phyloP scores from a whole-genome alignment of 2,329 filamentous ascomycete species.

The Curvularia hawaiiensis region DNA sequence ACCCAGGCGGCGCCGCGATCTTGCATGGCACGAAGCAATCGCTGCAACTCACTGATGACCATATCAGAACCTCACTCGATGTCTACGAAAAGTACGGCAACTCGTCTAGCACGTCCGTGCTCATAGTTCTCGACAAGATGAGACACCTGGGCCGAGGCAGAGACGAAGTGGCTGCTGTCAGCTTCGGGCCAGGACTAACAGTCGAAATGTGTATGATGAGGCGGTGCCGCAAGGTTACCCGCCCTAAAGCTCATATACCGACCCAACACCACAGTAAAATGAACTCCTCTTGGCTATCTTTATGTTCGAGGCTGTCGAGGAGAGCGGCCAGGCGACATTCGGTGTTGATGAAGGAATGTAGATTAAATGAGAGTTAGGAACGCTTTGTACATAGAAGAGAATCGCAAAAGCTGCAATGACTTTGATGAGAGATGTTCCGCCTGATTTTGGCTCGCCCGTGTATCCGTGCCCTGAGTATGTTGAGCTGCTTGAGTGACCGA shows the following conservation, averaged over 20 bases:
- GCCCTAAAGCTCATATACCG: background rate
- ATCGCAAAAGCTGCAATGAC: background rate
- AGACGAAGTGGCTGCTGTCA: constrained; percentile 69
- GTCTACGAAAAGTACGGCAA: constrained; percentile 73
- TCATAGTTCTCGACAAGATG: constrained; percentile 68
- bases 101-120: constrained; percentile 69
- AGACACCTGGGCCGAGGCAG: constrained; percentile 51
- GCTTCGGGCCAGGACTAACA: constrained; percentile 71
- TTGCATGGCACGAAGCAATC: constrained; percentile 65
- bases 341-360: background rate
- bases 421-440: background rate
- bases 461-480: background rate
- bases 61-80: constrained; percentile 72
- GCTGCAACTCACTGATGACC: constrained; percentile 64
- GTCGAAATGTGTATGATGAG: constrained; percentile 72
- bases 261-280: background rate
- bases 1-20: constrained; percentile 71
- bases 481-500: background rate
- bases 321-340: background rate
- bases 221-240: constrained; percentile 35
- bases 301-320: constrained; percentile 2
- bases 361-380: background rate
- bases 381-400: background rate
- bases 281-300: constrained; percentile 1
- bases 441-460: background rate